phyloP scores from a whole-genome alignment of 116 monocot genomes.

The Trichopus zeylanicus region DNA sequence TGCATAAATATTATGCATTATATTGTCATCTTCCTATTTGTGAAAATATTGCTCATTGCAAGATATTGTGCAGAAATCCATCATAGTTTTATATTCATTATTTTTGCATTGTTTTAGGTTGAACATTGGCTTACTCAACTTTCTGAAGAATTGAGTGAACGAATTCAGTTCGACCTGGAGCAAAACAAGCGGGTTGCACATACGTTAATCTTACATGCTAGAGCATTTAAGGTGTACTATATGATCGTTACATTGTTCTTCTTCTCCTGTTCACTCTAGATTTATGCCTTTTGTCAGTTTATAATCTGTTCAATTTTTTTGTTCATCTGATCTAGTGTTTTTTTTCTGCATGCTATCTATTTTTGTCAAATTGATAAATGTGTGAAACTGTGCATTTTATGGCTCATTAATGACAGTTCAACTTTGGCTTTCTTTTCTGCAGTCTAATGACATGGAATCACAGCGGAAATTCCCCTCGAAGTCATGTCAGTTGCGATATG shows the following conservation, averaged over 20 bases:
- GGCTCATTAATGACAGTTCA: not conserved
- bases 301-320: no score
- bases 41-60: not conserved
- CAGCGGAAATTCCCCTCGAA: constrained; percentile 92
- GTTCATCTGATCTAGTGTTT: no score
- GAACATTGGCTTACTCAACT: constrained; percentile 78
- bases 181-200: constrained; percentile 82
- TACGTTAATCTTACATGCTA: constrained; percentile 77
- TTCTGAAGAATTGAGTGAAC: constrained; percentile 88
- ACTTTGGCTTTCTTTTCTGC: constrained; percentile 4
- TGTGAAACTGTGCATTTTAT: not conserved
- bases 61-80: no score
- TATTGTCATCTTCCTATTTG: not conserved
- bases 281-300: not conserved
- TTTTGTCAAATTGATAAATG: no score
- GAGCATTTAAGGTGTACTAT: constrained; percentile 58
- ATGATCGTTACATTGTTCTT: not conserved
- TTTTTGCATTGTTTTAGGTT: constrained; percentile 36
- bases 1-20: not conserved
- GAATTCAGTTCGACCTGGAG: constrained; percentile 75
- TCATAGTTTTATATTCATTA: not conserved
- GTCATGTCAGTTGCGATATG: constrained; percentile 87
- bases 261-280: not conserved
- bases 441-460: constrained; percentile 42
- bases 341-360: no score